Conservation (phyloP, 495 filamentous ascomycete genomes). For the Alectoria sarmentosa region DNA sequence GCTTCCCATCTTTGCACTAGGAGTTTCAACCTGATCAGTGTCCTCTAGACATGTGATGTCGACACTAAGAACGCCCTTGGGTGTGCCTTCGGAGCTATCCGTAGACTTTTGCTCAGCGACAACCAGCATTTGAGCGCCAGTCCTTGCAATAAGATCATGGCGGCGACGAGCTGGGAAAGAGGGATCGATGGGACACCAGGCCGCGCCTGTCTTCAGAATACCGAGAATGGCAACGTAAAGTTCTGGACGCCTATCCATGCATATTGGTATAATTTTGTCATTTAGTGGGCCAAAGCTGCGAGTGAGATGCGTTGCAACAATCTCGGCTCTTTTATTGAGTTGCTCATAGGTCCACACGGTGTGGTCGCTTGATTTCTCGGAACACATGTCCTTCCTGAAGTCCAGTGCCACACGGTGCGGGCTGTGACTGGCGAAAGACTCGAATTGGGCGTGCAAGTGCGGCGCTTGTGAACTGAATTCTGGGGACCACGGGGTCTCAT, state of each 20-base stretch:
- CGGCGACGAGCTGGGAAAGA: constrained; percentile 33
- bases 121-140: constrained; percentile 27
- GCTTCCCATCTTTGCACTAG: constrained; percentile 23
- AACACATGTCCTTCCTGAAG: constrained; percentile 25
- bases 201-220: constrained; percentile 57
- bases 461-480: constrained; percentile 18
- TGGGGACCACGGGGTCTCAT: constrained; percentile 26
- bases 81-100: constrained; percentile 26
- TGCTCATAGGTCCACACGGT: constrained; percentile 31
- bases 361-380: constrained; percentile 19
- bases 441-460: constrained; percentile 35
- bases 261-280: constrained; percentile 56
- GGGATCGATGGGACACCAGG: constrained; percentile 38
- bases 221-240: constrained; percentile 74
- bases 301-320: constrained; percentile 28
- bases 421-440: constrained; percentile 26
- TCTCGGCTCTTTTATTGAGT: constrained; percentile 30
- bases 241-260: constrained; percentile 75
- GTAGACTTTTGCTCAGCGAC: constrained; percentile 19
- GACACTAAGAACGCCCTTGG: constrained; percentile 26
- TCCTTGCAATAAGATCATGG: constrained; percentile 33
- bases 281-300: constrained; percentile 24
- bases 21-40: neutral
- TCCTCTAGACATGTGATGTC: constrained; percentile 25
- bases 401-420: constrained; percentile 30